These are phyloP conservation scores for Piromyces sp. DNA, from an alignment of 192 early-diverging fungal genomes.

Conservation along the genomic window DNA sequence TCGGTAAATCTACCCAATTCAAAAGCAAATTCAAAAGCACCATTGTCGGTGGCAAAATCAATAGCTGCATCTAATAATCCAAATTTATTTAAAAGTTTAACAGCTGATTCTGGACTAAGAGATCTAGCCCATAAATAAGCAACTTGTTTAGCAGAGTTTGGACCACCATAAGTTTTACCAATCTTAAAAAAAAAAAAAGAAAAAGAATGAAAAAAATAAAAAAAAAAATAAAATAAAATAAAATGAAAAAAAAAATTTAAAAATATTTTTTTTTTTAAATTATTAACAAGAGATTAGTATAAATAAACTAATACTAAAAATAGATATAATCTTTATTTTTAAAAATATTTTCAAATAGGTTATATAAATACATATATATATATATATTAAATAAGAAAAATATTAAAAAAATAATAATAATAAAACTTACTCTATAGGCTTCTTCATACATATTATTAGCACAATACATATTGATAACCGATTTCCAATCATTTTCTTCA, in stretches of 20 bases:
- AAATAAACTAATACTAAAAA: no score
- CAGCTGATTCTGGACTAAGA: constrained; percentile 40
- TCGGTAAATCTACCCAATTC: constrained; percentile 39
- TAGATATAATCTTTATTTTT: no score
- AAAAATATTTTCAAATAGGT: no score
- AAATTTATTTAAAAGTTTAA: constrained; percentile 42
- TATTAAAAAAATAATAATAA: neutral
- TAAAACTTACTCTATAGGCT: constrained; percentile 27
- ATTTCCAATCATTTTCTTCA: constrained; percentile 43
- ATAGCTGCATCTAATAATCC: constrained; percentile 40
- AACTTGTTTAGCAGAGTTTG: constrained; percentile 37
- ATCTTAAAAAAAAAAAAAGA: no score
- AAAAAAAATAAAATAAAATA: no score
- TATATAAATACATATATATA: no score
- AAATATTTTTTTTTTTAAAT: no score
- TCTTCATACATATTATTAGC: constrained; percentile 44
- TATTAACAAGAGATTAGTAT: no score
- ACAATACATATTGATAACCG: constrained; percentile 51
- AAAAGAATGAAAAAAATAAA: no score
- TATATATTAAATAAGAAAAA: no score
- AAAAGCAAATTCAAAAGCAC: constrained; percentile 48
- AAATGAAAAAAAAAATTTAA: no score
- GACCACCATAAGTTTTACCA: constrained; percentile 34
- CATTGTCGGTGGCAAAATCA: constrained; percentile 49
- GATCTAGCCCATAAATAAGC: constrained; percentile 50